phyloP scores from a whole-genome alignment of 1,139 yeast species.

The Saccharomyces uvarum region DNA sequence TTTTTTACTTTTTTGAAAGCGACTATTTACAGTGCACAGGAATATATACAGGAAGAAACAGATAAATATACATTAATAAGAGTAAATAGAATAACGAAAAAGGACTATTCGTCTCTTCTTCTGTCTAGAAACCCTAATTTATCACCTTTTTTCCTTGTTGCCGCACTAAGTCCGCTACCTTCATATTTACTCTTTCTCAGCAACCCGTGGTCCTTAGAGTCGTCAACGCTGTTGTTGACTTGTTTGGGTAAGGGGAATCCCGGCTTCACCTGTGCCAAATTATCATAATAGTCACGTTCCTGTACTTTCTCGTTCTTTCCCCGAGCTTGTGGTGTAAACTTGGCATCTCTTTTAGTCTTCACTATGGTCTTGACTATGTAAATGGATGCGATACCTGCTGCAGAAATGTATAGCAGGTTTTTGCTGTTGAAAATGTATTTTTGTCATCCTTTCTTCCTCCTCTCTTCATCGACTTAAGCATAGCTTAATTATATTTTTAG shows the following conservation, averaged over 20 bases:
- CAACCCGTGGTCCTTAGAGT: slow-evolving; percentile 8
- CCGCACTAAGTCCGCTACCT: slow-evolving; percentile 56
- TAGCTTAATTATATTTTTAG: neutral
- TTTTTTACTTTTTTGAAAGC: neutral
- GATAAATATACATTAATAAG: neutral
- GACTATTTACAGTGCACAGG: neutral
- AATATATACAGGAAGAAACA: neutral
- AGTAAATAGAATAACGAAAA: neutral
- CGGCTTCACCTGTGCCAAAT: slow-evolving; percentile 36
- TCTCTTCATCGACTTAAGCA: slow-evolving; percentile 1
- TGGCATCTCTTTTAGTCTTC: slow-evolving; percentile 22
- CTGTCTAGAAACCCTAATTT: slow-evolving; percentile 32
- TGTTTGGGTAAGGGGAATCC: slow-evolving; percentile 36
- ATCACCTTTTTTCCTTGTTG: slow-evolving; percentile 37
- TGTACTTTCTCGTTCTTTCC: slow-evolving; percentile 6
- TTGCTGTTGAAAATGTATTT: slow-evolving; percentile 10
- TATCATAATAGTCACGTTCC: slow-evolving; percentile 20
- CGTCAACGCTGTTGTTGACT: slow-evolving; percentile 5
- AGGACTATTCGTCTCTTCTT: slow-evolving; percentile 12
- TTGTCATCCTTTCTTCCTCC: neutral
- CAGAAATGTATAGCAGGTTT: slow-evolving; percentile 21
- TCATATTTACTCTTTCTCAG: slow-evolving; percentile 53
- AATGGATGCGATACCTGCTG: slow-evolving; percentile 22
- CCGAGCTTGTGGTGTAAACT: slow-evolving; percentile 22
- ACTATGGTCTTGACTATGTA: slow-evolving; percentile 23